Conservation (phyloP, 1,284 basidiomycete species). For the Porogramme epimiltina region DNA sequence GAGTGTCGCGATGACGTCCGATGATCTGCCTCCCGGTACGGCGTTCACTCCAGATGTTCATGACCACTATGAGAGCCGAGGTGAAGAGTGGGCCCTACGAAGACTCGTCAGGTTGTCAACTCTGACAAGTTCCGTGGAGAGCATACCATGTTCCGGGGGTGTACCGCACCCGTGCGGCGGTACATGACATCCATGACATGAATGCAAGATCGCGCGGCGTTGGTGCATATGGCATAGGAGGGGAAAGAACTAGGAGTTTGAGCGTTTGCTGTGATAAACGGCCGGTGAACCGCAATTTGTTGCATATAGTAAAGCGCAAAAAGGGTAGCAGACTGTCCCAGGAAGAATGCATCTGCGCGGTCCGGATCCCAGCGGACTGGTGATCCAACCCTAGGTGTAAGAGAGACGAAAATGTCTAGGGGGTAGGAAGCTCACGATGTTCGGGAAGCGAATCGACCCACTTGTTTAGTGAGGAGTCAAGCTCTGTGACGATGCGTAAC, state of each 20-base stretch:
- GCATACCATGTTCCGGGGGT: too few species aligned
- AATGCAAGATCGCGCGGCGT: too few species aligned
- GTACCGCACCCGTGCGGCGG: too few species aligned
- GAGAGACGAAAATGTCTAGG: conserved; percentile 42
- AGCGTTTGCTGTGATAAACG: conserved; percentile 43
- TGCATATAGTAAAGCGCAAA: conserved; percentile 55
- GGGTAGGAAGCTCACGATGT: conserved; percentile 14
- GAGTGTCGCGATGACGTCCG: too few species aligned
- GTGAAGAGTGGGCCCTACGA: too few species aligned
- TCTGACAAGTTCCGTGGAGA: too few species aligned
- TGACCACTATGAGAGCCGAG: too few species aligned
- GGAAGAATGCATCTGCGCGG: conserved; percentile 41
- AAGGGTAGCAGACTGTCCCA: conserved; percentile 54
- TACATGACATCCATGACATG: too few species aligned
- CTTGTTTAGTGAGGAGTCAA: conserved; percentile 26
- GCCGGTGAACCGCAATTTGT: conserved; percentile 59
- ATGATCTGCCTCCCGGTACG: too few species aligned
- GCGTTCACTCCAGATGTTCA: too few species aligned
- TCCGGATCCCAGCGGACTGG: conserved; percentile 49
- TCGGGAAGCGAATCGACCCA: conserved; percentile 24
- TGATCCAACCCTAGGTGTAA: background rate
- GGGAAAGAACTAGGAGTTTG: background rate
- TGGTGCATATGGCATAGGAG: background rate
- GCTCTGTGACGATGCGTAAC: conserved; percentile 21
- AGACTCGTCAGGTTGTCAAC: too few species aligned